phyloP scores from a whole-genome alignment of 768 basidiomycete genomes.

The Tephrocybe sp. region DNA sequence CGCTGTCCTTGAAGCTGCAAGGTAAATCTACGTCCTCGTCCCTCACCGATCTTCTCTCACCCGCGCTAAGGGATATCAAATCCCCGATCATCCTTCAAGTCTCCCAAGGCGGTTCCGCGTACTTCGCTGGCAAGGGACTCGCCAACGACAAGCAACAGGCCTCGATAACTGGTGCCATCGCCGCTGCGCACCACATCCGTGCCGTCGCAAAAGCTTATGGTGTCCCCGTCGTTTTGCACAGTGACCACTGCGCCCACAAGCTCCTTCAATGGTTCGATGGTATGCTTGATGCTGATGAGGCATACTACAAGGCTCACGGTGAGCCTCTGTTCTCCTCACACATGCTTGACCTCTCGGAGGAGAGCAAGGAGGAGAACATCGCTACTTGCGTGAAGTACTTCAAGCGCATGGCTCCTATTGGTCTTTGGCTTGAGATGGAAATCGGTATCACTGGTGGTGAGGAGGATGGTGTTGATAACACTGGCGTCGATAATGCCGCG shows the following conservation, averaged over 20 bases:
- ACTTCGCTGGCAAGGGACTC: slow-evolving; percentile 95
- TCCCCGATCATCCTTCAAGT: slow-evolving; percentile 97
- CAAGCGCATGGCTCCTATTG: slow-evolving; percentile 87
- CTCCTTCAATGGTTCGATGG: slow-evolving; percentile 99
- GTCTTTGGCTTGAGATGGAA: slow-evolving; percentile 99
- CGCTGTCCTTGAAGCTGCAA: slow-evolving; percentile 92
- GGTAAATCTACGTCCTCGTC: slow-evolving; percentile 48
- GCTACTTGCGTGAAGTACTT: slow-evolving; percentile 92
- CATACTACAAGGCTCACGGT: slow-evolving; percentile 84
- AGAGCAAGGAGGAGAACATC: slow-evolving; percentile 92
- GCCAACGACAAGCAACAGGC: slow-evolving; percentile 94
- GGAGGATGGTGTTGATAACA: slow-evolving; percentile 99
- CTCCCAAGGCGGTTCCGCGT: slow-evolving; percentile 95
- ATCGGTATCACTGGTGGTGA: slow-evolving; percentile 99
- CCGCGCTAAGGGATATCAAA: slow-evolving; percentile 75
- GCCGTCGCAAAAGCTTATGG: slow-evolving; percentile 87
- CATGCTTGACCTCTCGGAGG: slow-evolving; percentile 98
- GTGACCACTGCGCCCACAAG: slow-evolving; percentile 98
- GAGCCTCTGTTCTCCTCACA: slow-evolving; percentile 93
- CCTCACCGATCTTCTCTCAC: slow-evolving; percentile 13
- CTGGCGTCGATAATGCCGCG: slow-evolving; percentile 86
- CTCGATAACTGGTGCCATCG: slow-evolving; percentile 87
- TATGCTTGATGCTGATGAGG: slow-evolving; percentile 96
- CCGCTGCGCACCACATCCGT: slow-evolving; percentile 90
- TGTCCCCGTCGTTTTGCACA: slow-evolving; percentile 95